Base-by-base conservation (phyloP, 768 basidiomycete genomes). In the Phaffia australis region DNA sequence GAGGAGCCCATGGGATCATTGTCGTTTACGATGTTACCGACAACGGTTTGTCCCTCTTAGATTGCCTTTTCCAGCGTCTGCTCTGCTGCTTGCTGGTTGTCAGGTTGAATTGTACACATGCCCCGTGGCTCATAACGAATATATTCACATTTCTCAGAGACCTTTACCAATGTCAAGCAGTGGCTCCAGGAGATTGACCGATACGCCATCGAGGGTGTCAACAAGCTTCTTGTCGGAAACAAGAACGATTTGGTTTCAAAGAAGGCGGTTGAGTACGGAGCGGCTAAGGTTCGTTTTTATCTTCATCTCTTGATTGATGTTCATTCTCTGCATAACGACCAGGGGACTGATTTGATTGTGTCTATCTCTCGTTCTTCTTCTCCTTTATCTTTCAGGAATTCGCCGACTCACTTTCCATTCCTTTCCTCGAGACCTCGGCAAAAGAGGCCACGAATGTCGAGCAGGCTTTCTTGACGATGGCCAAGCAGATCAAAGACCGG, bases 181-280 rank as follows among this genome's bases (percentile, higher is more conserved):
- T 90, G 88, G 88, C 80, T 90, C 64, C 87, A 88, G 72, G 89
- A 92, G 76, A 92, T 92, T 71, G 89, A 91, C 78, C 83, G 88
- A 72, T 69, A 69, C 61, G 67, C 67, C 42, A 54, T 69, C 50
- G 67, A 69, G 63, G 67, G 67, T 32, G 67, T 69, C 57, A 69
- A 69, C 67, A 69, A 69, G 63, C 63, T 69, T 25, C 63, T 69
- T 47, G 67, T 69, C 27, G 67, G 67, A 63, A 69, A 69, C 67
- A 69, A 69, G 62, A 69, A 69, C 63, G 67, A 69, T 51, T 56
- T 69, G 11, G 67, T 69, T 25, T 52, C 67, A 21, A 69, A 69
- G 67, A 69, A 69, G 67, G 88, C 89, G 69, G 89, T 92, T 59
- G 88, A 90, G 76, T 89, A 90, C 75, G 84, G 84, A 63, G 86